A percentile compares a stretch with the other conserved stretches of the same genome.
Evolutionary conservation across 1,139 yeast species (phyloP).

Genomic region (Taphrina betulina): DNA sequence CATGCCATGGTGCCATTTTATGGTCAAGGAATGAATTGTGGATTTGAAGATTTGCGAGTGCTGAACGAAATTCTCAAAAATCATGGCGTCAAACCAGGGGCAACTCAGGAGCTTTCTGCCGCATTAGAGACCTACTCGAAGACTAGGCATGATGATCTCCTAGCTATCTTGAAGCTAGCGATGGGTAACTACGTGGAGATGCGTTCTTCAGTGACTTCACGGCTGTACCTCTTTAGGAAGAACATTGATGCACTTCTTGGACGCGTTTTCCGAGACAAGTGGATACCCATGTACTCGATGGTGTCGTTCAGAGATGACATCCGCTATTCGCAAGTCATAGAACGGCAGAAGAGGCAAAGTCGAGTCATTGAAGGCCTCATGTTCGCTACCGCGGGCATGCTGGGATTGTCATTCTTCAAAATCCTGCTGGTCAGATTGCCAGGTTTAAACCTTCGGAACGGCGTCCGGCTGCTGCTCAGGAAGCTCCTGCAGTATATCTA

Average conservation of each 20-base stretch:
- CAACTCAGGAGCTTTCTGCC: conserved; percentile 47
- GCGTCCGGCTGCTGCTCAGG: neutral
- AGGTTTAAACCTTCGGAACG: no score
- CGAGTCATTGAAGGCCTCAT: conserved; percentile 3
- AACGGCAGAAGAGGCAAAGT: conserved; percentile 53
- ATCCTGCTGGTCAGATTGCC: conserved; percentile 7
- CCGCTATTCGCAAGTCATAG: conserved; percentile 68
- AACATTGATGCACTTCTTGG: conserved; percentile 62
- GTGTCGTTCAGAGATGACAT: conserved; percentile 84
- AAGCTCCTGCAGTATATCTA: neutral
- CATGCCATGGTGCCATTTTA: conserved; percentile 97
- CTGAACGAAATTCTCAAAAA: conserved; percentile 42
- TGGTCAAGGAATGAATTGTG: conserved; percentile 97
- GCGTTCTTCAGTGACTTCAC: conserved; percentile 78
- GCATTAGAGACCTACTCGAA: conserved; percentile 62
- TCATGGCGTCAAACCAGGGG: conserved; percentile 55
- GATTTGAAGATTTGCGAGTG: conserved; percentile 82
- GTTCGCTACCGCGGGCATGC: neutral
- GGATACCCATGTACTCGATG: conserved; percentile 82
- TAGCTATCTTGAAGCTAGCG: conserved; percentile 75
- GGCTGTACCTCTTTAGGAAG: conserved; percentile 63
- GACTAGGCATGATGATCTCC: conserved; percentile 62
- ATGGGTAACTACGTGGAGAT: conserved; percentile 80
- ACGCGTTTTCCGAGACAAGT: conserved; percentile 47
- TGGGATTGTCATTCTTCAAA: neutral